These are phyloP conservation scores for Exidia glandulosa DNA, from an alignment of 768 basidiomycete species.

Conservation along the genomic window DNA sequence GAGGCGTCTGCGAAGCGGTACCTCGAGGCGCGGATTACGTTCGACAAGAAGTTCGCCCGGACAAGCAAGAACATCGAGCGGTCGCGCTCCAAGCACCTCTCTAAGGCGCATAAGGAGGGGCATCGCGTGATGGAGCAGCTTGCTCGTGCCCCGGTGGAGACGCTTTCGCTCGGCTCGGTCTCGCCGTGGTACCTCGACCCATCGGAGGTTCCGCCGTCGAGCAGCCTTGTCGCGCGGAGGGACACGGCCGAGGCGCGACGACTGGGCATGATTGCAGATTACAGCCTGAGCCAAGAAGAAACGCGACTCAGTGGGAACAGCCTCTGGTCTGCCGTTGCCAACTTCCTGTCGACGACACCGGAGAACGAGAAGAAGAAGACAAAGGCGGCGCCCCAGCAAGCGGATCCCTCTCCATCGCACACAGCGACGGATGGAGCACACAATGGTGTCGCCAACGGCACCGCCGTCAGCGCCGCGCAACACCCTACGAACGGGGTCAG, in stretches of 20 bases:
- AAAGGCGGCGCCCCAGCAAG: background rate
- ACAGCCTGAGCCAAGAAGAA: slow-evolving; percentile 48
- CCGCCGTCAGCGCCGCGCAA: background rate
- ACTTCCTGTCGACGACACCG: slow-evolving; percentile 47
- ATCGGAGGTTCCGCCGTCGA: slow-evolving; percentile 77
- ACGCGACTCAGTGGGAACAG: slow-evolving; percentile 52
- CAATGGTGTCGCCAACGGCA: background rate
- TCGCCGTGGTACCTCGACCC: slow-evolving; percentile 83
- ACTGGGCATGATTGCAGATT: slow-evolving; percentile 65
- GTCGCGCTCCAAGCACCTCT: slow-evolving; percentile 35
- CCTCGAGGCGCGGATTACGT: slow-evolving; percentile 44
- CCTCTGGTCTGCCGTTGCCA: slow-evolving; percentile 57
- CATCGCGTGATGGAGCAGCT: slow-evolving; percentile 11
- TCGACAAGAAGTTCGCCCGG: slow-evolving; percentile 57
- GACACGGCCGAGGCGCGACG: slow-evolving; percentile 74
- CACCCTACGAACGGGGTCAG: background rate
- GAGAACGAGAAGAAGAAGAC: slow-evolving; percentile 27
- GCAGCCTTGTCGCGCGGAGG: slow-evolving; percentile 79
- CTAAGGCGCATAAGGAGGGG: slow-evolving; percentile 16
- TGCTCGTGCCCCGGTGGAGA: slow-evolving; percentile 15
- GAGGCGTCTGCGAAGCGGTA: slow-evolving; percentile 73
- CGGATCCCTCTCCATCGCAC: background rate
- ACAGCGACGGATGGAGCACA: background rate
- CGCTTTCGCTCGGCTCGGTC: slow-evolving; percentile 48
- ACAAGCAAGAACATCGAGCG: slow-evolving; percentile 51